Evolutionary conservation across 1,284 basidiomycete genomes (phyloP).

Genomic region (Ganoderma sp.): DNA sequence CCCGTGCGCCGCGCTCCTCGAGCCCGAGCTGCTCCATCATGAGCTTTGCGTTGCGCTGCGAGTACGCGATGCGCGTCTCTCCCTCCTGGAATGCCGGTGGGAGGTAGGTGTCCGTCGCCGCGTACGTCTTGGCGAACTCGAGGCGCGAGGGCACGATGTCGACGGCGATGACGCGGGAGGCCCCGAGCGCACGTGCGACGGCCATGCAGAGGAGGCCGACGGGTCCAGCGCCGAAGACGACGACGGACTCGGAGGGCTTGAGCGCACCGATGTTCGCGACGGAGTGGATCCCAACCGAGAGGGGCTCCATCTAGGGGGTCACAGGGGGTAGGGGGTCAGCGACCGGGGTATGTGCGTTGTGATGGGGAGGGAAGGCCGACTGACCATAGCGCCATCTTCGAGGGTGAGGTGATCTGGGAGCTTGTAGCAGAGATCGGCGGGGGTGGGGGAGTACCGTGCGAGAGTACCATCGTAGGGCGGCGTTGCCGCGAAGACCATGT

Average conservation of each 20-base stretch:
- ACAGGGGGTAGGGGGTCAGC: background rate
- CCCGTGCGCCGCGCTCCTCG: conserved; percentile 59
- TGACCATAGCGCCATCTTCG: conserved; percentile 85
- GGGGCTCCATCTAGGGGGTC: conserved; percentile 83
- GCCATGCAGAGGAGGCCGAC: conserved; percentile 94
- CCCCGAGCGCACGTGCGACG: conserved; percentile 89
- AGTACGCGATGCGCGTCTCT: conserved; percentile 74
- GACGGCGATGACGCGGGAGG: conserved; percentile 79
- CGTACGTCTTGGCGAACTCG: conserved; percentile 86
- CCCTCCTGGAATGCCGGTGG: conserved; percentile 68
- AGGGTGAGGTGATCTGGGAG: conserved; percentile 77
- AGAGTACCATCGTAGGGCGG: conserved; percentile 92
- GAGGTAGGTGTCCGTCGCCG: conserved; percentile 83
- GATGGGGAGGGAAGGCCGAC: conserved; percentile 24
- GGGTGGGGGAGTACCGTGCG: conserved; percentile 79
- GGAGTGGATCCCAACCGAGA: conserved; percentile 91
- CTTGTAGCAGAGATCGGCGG: conserved; percentile 75
- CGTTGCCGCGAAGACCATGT: conserved; percentile 87
- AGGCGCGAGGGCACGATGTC: conserved; percentile 87
- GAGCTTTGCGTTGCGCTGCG: conserved; percentile 65
- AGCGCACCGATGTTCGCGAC: conserved; percentile 81
- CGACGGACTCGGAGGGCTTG: conserved; percentile 74
- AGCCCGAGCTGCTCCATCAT: conserved; percentile 66
- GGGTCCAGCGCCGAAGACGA: conserved; percentile 90
- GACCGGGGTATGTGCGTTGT: background rate